Evolutionary conservation across 768 basidiomycete genomes (phyloP).

Genomic region (Kwoniella dejecticola): DNA sequence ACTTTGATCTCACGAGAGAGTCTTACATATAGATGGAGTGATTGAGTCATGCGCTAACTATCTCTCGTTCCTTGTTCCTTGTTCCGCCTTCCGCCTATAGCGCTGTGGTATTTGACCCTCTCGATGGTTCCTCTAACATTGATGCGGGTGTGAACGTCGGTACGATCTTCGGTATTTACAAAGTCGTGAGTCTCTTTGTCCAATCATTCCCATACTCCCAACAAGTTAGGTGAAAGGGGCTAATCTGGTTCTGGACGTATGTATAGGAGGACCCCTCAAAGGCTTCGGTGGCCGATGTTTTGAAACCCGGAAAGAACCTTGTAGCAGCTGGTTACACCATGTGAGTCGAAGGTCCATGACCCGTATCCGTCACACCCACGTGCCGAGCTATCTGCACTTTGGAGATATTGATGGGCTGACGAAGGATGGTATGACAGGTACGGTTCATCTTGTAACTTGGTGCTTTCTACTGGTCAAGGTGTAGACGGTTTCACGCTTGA

Average conservation of each 20-base stretch:
- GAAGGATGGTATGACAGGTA: conserved; percentile 60
- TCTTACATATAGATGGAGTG: too few relatives aligned
- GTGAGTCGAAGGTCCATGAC: conserved; percentile 61
- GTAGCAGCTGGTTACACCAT: conserved; percentile 97
- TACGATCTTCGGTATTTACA: conserved; percentile 91
- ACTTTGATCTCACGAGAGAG: not conserved
- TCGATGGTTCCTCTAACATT: conserved; percentile 95
- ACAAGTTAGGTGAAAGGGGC: not conserved
- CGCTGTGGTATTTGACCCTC: conserved; percentile 97
- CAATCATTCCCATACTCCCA: not conserved
- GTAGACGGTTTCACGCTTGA: conserved; percentile 99
- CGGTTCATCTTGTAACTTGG: conserved; percentile 94
- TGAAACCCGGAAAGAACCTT: conserved; percentile 93
- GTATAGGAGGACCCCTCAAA: conserved; percentile 57
- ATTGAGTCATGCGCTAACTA: too few relatives aligned
- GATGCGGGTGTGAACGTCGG: conserved; percentile 95
- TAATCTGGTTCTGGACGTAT: not conserved
- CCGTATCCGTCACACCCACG: too few relatives aligned
- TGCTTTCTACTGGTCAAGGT: conserved; percentile 89
- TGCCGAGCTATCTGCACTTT: too few relatives aligned
- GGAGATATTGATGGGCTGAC: conserved; percentile 5
- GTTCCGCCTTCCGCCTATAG: conserved; percentile 58
- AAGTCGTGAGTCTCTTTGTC: conserved; percentile 65
- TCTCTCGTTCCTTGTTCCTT: too few relatives aligned
- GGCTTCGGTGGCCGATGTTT: conserved; percentile 82